phyloP scores from a whole-genome alignment of 2,329 filamentous ascomycete species.

The Salinomyces thailandicus region DNA sequence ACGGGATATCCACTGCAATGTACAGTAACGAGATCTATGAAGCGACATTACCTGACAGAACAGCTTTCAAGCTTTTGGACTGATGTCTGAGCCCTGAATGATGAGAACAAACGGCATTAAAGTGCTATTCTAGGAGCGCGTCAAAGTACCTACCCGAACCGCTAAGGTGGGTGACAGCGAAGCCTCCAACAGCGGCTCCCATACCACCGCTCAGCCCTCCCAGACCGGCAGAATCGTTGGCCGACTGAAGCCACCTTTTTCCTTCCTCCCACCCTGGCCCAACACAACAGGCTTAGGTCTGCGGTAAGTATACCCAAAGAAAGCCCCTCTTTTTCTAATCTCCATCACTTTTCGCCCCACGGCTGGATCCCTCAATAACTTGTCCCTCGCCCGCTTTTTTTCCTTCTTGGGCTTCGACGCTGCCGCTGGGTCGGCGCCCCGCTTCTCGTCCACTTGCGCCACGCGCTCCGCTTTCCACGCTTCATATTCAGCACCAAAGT shows the following conservation, averaged over 20 bases:
- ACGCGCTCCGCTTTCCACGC: slow-evolving; percentile 20
- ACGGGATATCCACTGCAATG: too few relatives aligned
- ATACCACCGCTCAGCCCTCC: too few relatives aligned
- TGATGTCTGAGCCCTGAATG: too few relatives aligned
- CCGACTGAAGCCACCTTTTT: slow-evolving; percentile 9
- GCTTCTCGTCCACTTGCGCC: slow-evolving; percentile 16
- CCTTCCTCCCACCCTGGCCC: slow-evolving; percentile 8
- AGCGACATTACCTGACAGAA: too few relatives aligned
- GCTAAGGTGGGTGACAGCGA: too few relatives aligned
- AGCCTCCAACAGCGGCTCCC: too few relatives aligned
- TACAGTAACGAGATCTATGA: too few relatives aligned
- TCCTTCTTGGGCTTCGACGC: slow-evolving; percentile 42
- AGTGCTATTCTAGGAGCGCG: too few relatives aligned
- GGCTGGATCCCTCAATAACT: slow-evolving; percentile 62
- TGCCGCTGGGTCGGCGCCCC: slow-evolving; percentile 6
- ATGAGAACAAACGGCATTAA: too few relatives aligned
- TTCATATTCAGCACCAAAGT: slow-evolving; percentile 21
- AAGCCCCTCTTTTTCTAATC: slow-evolving; percentile 70
- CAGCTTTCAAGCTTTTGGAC: too few relatives aligned
- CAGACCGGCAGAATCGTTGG: slow-evolving; percentile 19
- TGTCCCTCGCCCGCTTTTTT: slow-evolving; percentile 72
- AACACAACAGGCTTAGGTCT: slow-evolving; percentile 20
- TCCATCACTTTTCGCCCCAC: slow-evolving; percentile 61
- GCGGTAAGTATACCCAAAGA: slow-evolving; percentile 85
- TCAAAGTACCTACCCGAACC: too few relatives aligned